Evolutionary conservation across 495 filamentous ascomycete genomes (phyloP).

Genomic region (Chlorociboria aeruginascens): DNA sequence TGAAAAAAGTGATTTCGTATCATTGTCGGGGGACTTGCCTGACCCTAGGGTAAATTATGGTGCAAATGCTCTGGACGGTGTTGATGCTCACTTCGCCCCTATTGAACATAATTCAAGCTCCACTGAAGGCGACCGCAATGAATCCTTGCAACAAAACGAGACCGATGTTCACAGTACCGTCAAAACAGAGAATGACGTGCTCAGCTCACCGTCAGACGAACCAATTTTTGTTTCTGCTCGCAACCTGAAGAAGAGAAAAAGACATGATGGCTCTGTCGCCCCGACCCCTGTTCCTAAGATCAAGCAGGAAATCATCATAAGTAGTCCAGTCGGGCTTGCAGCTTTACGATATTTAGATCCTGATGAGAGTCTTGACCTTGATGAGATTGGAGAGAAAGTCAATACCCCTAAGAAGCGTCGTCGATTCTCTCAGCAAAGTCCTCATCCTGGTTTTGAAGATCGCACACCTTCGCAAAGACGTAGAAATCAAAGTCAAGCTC

Average conservation of each 20-base stretch:
- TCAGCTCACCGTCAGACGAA: conserved; percentile 28
- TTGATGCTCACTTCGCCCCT: background rate
- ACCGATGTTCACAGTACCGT: background rate
- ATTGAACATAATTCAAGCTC: conserved; percentile 21
- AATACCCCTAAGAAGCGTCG: conserved; percentile 50
- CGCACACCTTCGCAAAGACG: background rate
- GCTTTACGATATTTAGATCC: conserved; percentile 20
- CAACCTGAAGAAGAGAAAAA: conserved; percentile 10
- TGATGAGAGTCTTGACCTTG: conserved; percentile 58
- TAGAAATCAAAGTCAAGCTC: background rate
- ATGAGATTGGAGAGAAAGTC: conserved; percentile 50
- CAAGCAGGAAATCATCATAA: conserved; percentile 23
- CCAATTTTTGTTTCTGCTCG: conserved; percentile 26
- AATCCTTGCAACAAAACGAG: background rate
- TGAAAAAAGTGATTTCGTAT: no score
- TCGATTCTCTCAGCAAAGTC: background rate
- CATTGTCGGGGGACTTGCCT: background rate
- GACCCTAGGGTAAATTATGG: background rate
- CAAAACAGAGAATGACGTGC: conserved; percentile 4
- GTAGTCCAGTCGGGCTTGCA: conserved; percentile 22
- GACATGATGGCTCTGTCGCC: background rate
- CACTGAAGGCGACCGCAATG: conserved; percentile 4
- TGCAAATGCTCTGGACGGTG: background rate
- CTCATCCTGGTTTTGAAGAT: conserved; percentile 2
- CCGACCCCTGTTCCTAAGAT: background rate